phyloP scores from a whole-genome alignment of 1,139 yeast genomes.

The Yamadazyma friedrichii region DNA sequence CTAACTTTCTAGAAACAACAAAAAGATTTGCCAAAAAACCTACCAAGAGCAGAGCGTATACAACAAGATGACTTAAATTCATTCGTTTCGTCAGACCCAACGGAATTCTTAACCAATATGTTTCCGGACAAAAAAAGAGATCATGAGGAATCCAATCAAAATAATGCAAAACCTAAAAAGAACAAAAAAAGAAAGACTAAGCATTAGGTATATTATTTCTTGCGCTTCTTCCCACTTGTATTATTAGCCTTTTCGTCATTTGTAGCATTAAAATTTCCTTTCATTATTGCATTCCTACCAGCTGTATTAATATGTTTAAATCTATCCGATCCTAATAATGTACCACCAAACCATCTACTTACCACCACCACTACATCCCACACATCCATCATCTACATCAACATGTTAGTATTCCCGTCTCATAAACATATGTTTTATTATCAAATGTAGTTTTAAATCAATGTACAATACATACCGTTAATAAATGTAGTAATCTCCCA shows the following conservation, averaged over 20 bases:
- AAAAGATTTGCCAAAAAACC: neutral
- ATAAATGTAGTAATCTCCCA: constrained; percentile 73
- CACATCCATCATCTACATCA: constrained; percentile 60
- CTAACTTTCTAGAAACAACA: constrained; percentile 1
- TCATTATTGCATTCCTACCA: constrained; percentile 78
- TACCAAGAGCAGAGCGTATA: constrained; percentile 6
- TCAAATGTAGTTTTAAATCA: neutral
- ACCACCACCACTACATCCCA: constrained; percentile 88
- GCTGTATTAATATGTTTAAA: constrained; percentile 90
- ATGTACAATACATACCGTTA: constrained; percentile 48
- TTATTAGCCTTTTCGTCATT: constrained; percentile 16
- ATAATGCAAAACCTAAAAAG: constrained; percentile 9
- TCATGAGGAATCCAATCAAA: neutral
- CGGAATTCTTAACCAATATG: constrained; percentile 7
- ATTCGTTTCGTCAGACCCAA: constrained; percentile 6
- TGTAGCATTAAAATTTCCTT: constrained; percentile 49
- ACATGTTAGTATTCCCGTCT: constrained; percentile 22
- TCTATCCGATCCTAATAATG: constrained; percentile 87
- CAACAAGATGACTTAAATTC: constrained; percentile 7
- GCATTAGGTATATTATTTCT: constrained; percentile 12
- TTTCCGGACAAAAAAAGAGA: constrained; percentile 6
- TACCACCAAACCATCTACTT: constrained; percentile 93
- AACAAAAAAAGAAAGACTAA: constrained; percentile 13
- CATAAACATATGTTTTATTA: neutral
- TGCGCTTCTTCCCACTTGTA: constrained; percentile 19